A percentile compares a stretch with the other conserved stretches of the same genome.
Conservation (phyloP, 108 stramenopile species). For the Ochromonas danica region DNA sequence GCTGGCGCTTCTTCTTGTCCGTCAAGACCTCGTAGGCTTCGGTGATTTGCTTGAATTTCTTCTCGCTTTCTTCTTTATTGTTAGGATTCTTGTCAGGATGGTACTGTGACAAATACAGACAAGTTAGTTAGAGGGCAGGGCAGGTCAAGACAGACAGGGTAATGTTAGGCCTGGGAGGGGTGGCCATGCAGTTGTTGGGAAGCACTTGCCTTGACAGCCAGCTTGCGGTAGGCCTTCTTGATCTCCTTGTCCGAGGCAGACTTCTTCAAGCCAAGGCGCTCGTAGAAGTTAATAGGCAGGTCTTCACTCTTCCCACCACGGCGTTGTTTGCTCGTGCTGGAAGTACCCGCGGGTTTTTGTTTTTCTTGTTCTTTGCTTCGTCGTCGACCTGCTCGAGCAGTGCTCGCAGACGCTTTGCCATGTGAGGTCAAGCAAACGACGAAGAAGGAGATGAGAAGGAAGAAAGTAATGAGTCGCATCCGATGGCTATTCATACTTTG, state of each 20-base stretch:
- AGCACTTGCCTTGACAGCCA: slow-evolving; percentile 57
- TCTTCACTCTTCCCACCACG: background rate
- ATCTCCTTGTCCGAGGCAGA: slow-evolving; percentile 72
- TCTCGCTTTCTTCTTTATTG: slow-evolving; percentile 70
- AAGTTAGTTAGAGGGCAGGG: background rate
- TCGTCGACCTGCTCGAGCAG: too few relatives aligned
- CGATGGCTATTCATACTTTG: too few relatives aligned
- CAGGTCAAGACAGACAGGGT: background rate
- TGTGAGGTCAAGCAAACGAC: too few relatives aligned
- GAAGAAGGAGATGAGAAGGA: too few relatives aligned
- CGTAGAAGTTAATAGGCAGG: slow-evolving; percentile 66
- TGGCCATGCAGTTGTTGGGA: too few relatives aligned
- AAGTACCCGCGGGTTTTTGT: background rate
- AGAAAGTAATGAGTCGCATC: too few relatives aligned
- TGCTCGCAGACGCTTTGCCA: too few relatives aligned
- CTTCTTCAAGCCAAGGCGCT: slow-evolving; percentile 68
- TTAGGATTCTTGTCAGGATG: slow-evolving; percentile 91
- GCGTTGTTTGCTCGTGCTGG: background rate
- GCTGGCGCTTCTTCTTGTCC: slow-evolving; percentile 26
- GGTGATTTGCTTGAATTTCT: slow-evolving; percentile 89
- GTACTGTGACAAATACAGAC: slow-evolving; percentile 34
- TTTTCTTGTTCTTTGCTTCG: background rate
- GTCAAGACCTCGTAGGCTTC: slow-evolving; percentile 74
- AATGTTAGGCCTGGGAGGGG: background rate
- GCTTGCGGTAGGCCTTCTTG: slow-evolving; percentile 73